Base-by-base conservation (phyloP, 257 asterid species). In the Plantago major region DNA sequence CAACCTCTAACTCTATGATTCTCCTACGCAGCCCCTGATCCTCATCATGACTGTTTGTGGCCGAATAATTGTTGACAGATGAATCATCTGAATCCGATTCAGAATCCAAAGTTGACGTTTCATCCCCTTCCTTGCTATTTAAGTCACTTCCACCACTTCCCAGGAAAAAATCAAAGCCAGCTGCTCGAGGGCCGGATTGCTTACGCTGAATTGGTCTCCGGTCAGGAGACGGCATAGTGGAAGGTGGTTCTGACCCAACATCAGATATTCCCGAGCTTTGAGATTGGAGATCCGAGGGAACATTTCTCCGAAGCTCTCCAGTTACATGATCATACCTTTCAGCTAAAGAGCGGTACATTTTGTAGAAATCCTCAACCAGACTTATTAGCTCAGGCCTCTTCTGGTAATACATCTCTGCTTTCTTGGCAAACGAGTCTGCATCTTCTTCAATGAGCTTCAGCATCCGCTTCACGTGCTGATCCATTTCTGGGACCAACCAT, bases 21-120 rank as follows among this genome's bases (percentile, higher is more conserved):
- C 79, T 78, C 75, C 68, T 67, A 0, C 84, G 81, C 65, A 77
- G 30, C 10, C 70, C 84, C 38, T 75, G 81, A 54, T 82, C 91
- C 38, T 74, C 94, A 11, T 74, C 83, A 28, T 75, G 78, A 74
- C 71, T 76, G 33, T 70, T 70, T 4, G 79, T 58, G 66, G 58
- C 74, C 0, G 84, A 38, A 74, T 77, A 81, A 66, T 82, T 86
- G 47, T 84, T 84, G n/a, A 87, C 82, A 0, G 96, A 93, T 0
- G 95, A 87, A 73, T 80, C 95, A 69, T 87, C 97, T 0, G 95
- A 87, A 45, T 93, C 97, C 5, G 94, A 80, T 37, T 89, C 96
- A 37, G 95, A 87, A 54, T 86, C 97, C 51, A 81, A 69, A 10
- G 85, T 79, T 3, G 96, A 87, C 0, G 94, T 68, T 17, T 85